Evolutionary conservation across 163 green algal genomes (phyloP), one percentile per base, ranked within the genome.

Genomic region (Chlamydomonas reinhardtii): DNA sequence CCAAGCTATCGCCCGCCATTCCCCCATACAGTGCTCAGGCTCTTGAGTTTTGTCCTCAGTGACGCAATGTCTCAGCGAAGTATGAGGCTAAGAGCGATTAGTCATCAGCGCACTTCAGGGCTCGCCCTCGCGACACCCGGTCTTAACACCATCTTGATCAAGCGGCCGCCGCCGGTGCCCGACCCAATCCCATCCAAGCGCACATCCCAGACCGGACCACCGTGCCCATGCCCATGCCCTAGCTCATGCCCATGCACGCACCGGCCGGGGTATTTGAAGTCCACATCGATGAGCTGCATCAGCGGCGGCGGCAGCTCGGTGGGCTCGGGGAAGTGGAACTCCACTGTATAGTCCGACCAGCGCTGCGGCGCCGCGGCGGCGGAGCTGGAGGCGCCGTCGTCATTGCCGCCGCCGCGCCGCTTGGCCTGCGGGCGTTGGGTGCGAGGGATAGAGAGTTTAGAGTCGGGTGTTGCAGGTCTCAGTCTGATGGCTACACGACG

Each of bases 281-380:
- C 91, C 65, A 94, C 96, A 82, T 99, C 97, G 31, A 96, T 97
- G 22, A 99, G 92, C 92, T 97, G 94, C 48, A 98, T 94, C 48
- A 98, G 89, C 0, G 90, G 93, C 37, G 92, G 89, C 16, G 93
- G 88, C 86, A 99, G 94, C 90, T 98, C 96, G 0, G 96, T 98
- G 19, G 97, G 97, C 91, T 98, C 94, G 0, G 98, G 98, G 93
- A 99, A 99, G 88, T 98, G 91, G 93, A 99, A 99, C 72, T 96
- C 73, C 35, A 98, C 96, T 4, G 85, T 96, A 95, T 99, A 99
- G 91, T 99, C 98, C 71, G 91, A 95, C 98, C 98, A 99, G 90
- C 96, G 95, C 37, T 91, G 89, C 9, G 97, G 96, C 34, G 90
- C 91, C 19, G 74, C 66, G 19, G 68, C 70, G 37, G 76, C 86